Conservation (phyloP, 345 rosid species). For the Isatis tinctoria region DNA sequence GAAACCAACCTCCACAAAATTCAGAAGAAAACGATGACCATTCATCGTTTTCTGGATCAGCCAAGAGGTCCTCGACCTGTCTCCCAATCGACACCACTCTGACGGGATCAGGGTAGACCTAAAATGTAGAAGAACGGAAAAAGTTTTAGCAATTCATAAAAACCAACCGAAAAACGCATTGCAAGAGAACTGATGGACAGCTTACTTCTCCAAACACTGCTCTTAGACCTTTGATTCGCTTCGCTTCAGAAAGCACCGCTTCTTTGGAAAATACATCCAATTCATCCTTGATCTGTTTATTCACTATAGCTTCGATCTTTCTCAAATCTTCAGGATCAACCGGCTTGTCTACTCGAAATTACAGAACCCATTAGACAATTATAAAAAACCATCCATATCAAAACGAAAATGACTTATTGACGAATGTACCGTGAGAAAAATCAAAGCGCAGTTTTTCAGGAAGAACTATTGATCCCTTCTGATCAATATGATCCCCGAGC, state of each 20-base stretch:
- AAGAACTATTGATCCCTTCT: conserved; percentile 86
- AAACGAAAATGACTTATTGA: neutral
- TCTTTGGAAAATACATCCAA: conserved; percentile 82
- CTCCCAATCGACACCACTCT: conserved; percentile 74
- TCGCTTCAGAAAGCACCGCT: conserved; percentile 72
- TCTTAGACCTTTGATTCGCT: conserved; percentile 69
- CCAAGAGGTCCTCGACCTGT: conserved; percentile 65
- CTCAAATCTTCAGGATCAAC: conserved; percentile 74
- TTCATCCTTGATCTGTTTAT: conserved; percentile 80
- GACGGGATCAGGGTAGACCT: conserved; percentile 80
- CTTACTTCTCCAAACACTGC: conserved; percentile 98
- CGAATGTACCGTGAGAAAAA: conserved; percentile 81
- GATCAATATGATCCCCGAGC: conserved; percentile 79
- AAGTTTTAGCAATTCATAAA: neutral
- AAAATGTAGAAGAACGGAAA: neutral
- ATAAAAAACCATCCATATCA: conserved; percentile 1
- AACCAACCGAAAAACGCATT: conserved; percentile 5
- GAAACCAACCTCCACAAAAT: conserved; percentile 73
- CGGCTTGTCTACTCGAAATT: conserved; percentile 58
- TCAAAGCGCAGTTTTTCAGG: conserved; percentile 82
- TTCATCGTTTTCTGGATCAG: conserved; percentile 66
- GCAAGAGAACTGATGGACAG: conserved; percentile 17
- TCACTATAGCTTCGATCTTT: conserved; percentile 82
- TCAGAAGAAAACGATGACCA: conserved; percentile 69
- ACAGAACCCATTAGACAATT: neutral